Evolutionary conservation across 78 protist species (phyloP).

Genomic region (Dictyostelium citrinum): DNA sequence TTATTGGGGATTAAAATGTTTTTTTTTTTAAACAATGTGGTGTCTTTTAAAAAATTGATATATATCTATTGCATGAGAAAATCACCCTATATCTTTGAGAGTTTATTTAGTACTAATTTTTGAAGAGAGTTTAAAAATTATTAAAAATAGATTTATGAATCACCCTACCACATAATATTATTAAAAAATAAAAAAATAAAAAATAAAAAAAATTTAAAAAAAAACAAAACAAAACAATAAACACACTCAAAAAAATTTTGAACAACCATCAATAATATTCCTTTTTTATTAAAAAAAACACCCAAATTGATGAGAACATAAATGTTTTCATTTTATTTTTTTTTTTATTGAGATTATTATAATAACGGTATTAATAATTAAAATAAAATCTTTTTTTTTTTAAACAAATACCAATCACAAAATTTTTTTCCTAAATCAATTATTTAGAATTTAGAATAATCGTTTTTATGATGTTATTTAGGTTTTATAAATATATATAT

Average conservation of each 20-base stretch:
- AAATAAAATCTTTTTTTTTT: neutral
- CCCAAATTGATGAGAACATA: neutral
- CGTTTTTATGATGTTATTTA: no score
- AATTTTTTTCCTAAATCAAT: neutral
- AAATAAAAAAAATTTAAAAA: no score
- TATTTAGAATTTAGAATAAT: no score
- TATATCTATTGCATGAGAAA: neutral
- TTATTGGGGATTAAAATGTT: neutral
- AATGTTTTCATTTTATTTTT: neutral
- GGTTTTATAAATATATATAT: no score
- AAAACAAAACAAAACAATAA: no score
- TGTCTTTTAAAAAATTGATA: neutral
- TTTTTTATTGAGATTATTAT: neutral
- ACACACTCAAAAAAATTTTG: neutral
- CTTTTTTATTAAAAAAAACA: neutral
- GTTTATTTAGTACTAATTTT: neutral
- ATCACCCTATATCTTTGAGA: neutral
- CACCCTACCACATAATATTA: neutral
- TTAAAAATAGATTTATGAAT: neutral
- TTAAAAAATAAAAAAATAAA: neutral
- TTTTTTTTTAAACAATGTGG: neutral
- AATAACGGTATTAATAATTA: neutral
- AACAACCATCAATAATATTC: neutral
- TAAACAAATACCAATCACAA: neutral
- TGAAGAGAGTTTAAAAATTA: neutral